Base-by-base conservation (phyloP, 495 filamentous ascomycete genomes). In the Lophium mytilinum region DNA sequence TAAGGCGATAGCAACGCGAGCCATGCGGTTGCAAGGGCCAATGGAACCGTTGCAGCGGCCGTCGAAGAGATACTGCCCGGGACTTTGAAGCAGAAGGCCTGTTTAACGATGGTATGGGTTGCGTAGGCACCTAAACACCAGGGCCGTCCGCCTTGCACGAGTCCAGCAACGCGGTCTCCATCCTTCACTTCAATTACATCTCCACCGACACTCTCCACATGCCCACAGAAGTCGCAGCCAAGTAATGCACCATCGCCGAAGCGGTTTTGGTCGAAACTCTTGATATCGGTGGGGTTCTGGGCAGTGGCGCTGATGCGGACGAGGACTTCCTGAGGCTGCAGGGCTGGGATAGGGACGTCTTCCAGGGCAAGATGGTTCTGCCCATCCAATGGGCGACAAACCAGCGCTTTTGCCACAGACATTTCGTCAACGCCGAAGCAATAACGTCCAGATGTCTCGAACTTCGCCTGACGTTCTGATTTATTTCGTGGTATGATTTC, bases 21-120 rank as follows among this genome's bases (percentile, higher is more conserved):
- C 64, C 65, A 70, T 10, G 71, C 65, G 0, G 70, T 72, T 0
- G 57, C 50, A 0, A 55, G 54, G 6, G 71, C 71, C 15, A 73
- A 36, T 9, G 68, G 67, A 35, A 71, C 52, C 0, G 71, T 68
- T 17, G 53, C 64, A 3, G 68, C 68, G 10, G 65, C 49, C 9
- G 45, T 64, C 18, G 39, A 36, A 3, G 63, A 58, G 37, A 72
- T 61, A 5, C 9, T 49, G 3, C 4, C 6, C 8, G 69, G 63
- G 0, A 68, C 14, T 18, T 61, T 60, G 61, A 66, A 71, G 7
- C 58, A 65, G 36, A 71, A 66, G 0, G 40, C 36, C 17, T 71
- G 57, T 39, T 72, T 66, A 10, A 64, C 68, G 1, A 72, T 11
- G 14, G 48, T 60, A 30, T 69, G 68, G 45, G 61, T 17, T 36